Evolutionary conservation across 352 stramenopile species (phyloP).

Genomic region (Aphanomyces euteiches): DNA sequence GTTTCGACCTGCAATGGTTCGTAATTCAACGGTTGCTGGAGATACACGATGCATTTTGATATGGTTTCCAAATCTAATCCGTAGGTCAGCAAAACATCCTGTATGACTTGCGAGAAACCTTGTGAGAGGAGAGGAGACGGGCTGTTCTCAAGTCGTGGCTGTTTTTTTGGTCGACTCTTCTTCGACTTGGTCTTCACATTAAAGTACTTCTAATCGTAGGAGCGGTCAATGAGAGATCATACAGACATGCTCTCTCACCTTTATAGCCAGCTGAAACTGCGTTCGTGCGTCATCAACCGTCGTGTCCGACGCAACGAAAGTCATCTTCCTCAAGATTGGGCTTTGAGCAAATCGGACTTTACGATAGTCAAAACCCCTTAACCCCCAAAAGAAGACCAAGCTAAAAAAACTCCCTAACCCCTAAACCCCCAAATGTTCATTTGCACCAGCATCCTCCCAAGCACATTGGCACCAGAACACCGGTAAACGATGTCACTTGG

Average conservation of each 20-base stretch:
- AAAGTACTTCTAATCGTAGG: constrained; percentile 19
- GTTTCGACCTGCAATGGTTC: not conserved
- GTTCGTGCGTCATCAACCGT: not conserved
- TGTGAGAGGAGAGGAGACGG: not conserved
- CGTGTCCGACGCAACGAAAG: too few species aligned
- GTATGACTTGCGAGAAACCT: not conserved
- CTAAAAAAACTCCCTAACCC: too few species aligned
- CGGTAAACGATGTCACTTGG: too few species aligned
- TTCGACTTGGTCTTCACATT: constrained; percentile 21
- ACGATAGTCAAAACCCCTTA: too few species aligned
- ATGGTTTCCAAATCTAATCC: not conserved
- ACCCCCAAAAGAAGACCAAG: too few species aligned
- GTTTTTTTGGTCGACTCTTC: constrained; percentile 22
- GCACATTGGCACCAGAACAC: too few species aligned
- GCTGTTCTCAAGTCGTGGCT: constrained; percentile 6
- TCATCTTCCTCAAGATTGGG: too few species aligned
- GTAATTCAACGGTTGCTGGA: not conserved
- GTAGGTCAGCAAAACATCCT: not conserved
- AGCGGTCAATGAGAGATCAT: not conserved
- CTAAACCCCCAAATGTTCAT: too few species aligned
- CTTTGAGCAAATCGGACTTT: too few species aligned
- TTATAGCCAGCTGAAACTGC: constrained; percentile 3
- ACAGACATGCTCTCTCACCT: not conserved
- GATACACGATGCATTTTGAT: constrained; percentile 12
- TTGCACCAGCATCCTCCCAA: too few species aligned